Evolutionary conservation across 106 monocot species (phyloP), one percentile per base, ranked within the genome.

Genomic region (Platanthera zijinensis): DNA sequence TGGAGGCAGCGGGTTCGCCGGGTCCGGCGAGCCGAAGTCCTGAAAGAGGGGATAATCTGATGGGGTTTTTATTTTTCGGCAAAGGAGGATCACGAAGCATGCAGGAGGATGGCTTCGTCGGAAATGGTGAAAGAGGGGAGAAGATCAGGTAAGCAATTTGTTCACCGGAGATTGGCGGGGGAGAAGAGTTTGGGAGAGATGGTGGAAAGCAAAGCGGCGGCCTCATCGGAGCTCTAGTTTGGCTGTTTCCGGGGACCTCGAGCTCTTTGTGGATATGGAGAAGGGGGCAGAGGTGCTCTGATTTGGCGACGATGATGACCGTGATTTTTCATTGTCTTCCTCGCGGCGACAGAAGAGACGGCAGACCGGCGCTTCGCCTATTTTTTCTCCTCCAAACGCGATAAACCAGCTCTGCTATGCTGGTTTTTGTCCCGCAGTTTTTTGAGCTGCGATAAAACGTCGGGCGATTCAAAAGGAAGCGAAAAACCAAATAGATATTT

Each of bases 151-250:
- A 80, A 72, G 74, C 15, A 51, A 52, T 63, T 21, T 52, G 28
- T 77, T 73, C 84, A 83, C n/a, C 48, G 72, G 80, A 90, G 78
- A 79, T 81, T 83, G 52, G 71, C 76, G 71, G 87, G 9, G 71
- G 87, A 71, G 86, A 96, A 96, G 50, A 96, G 78, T 71, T 68
- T 80, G 70, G 95, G 95, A 77, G 87, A 87, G 80, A 87, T 77
- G 12, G 90, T 85, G 75, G 95, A 86, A 69, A 96, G 92, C 21
- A 96, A 85, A 46, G 92, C 92, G 28, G 90, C 92, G 22, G 95
- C 95, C 73, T 96, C 90, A 18, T 82, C 77, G 77, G 89, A 96
- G 39, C 82, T 84, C 73, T 96, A 90, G 87, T 92, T 92, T 6
- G 92, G 95, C 5, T 92, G 72, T 77, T 96, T 96, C 25, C 92